Evolutionary conservation across 495 filamentous ascomycete genomes (phyloP).

Genomic region (Immersiella caudata): DNA sequence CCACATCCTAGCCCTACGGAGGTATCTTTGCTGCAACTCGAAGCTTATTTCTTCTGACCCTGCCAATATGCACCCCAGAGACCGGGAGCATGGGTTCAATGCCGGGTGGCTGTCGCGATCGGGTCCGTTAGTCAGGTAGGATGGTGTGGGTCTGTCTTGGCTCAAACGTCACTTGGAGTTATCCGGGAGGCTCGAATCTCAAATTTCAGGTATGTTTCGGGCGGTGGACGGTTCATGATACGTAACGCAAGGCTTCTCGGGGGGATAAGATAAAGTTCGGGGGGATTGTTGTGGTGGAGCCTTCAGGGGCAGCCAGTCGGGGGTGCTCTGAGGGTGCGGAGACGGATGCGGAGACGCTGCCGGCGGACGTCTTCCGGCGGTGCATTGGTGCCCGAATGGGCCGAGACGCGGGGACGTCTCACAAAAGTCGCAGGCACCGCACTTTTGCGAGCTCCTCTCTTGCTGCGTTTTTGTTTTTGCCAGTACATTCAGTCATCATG

Average conservation of each 20-base stretch:
- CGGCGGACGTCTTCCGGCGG: slow-evolving; percentile 1
- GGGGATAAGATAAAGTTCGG: too few species aligned
- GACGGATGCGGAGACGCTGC: slow-evolving; percentile 16
- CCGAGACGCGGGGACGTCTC: neutral
- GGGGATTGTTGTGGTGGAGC: too few species aligned
- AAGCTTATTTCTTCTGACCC: neutral
- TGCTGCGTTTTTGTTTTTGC: neutral
- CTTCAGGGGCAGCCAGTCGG: slow-evolving; percentile 10
- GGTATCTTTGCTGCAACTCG: neutral
- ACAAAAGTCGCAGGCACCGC: neutral
- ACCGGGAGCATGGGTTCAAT: neutral
- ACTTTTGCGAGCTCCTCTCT: neutral
- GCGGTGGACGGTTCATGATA: too few species aligned
- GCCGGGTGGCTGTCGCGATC: neutral
- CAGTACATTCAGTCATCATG: slow-evolving; percentile 17
- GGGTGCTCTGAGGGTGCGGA: slow-evolving; percentile 9
- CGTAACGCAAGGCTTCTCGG: too few species aligned
- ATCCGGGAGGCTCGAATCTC: too few species aligned
- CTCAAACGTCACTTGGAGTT: too few species aligned
- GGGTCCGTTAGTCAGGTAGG: neutral
- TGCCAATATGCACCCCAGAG: neutral
- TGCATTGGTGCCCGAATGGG: slow-evolving; percentile 11
- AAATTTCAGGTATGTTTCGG: too few species aligned
- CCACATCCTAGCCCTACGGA: too few species aligned
- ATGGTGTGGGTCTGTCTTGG: neutral